Base-by-base conservation (phyloP, 2,329 filamentous ascomycete genomes). In the Didymellaceae sp. region DNA sequence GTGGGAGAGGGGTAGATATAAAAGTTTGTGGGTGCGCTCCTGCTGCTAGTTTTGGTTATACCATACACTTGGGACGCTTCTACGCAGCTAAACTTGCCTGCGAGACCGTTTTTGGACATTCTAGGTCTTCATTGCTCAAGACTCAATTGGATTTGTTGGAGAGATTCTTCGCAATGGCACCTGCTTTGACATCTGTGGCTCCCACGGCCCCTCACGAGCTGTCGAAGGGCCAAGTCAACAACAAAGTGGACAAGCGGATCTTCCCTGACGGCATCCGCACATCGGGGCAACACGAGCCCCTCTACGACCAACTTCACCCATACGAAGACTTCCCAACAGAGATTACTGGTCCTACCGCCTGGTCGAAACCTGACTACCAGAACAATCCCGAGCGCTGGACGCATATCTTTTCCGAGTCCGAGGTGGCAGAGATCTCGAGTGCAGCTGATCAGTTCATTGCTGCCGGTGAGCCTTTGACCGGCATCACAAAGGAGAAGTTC, bases 341-440 rank as follows among this genome's bases (percentile, higher is more conserved):
- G 53, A 90, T 92, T 68, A 79, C 79, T 0, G 89, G 89, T 9
- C 82, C 83, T 0, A 92, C 88, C 0, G 84, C 89, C 22, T 94
- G 90, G 90, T 79, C 81, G 45, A 79, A 82, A 5, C 81, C 84
- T 22, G 86, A 89, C 24, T 90, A 86, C 64, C 77, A 76, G 45
- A 71, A 81, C 57, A 77, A 81, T 61, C 84, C 86, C 0, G 85
- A 89, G 61, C 80, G 80, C 70, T 93, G 89, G 89, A 86, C 86
- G 5, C 88, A 91, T 73, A 75, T 75, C 6, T 89, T 92, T 67
- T 86, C 81, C 0, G 72, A 78, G 0, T 80, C 83, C 2, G 89
- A 93, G 70, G 76, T 91, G 16, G 74, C 77, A 8, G 89, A 92
- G 66, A 77, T 94, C 40, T 83, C 83, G 62, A 68, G 75, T 16